phyloP scores from a whole-genome alignment of 306 rosid genomes.

The Begonia fuchsioides region DNA sequence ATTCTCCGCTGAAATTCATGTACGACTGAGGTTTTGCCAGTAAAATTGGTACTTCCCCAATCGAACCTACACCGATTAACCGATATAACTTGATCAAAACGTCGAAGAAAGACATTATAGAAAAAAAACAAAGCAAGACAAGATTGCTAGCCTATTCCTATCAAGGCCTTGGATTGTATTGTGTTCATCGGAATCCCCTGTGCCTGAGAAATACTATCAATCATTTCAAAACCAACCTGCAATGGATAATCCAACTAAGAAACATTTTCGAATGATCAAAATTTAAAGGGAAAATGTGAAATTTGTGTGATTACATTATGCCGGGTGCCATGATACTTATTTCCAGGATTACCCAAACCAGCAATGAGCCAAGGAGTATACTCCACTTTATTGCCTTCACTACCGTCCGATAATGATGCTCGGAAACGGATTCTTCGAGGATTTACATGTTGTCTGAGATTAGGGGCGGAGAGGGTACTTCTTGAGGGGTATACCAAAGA shows the following conservation, averaged over 20 bases:
- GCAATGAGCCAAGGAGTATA: conserved; percentile 95
- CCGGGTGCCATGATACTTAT: conserved; percentile 76
- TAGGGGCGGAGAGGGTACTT: conserved; percentile 13
- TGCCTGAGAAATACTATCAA: conserved; percentile 43
- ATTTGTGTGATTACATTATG: conserved; percentile 48
- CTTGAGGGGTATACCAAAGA: conserved; percentile 25
- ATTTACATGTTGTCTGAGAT: conserved; percentile 13
- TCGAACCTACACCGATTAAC: conserved; percentile 58
- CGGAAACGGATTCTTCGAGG: conserved; percentile 24
- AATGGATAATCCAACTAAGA: conserved; percentile 8
- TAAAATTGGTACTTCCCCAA: conserved; percentile 82
- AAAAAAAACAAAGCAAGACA: conserved; percentile 5
- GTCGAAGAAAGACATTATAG: conserved; percentile 1
- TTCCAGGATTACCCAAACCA: conserved; percentile 95
- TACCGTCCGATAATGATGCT: conserved; percentile 32
- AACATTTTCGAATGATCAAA: not conserved
- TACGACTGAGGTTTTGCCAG: conserved; percentile 86
- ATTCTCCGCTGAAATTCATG: conserved; percentile 85
- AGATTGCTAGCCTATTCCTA: conserved; percentile 61
- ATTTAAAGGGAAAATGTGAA: too few species aligned
- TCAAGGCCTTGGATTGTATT: conserved; percentile 75
- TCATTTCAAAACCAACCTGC: conserved; percentile 87
- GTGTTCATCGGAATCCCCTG: conserved; percentile 76
- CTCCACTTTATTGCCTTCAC: conserved; percentile 44
- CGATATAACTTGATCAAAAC: conserved; percentile 6